Base-by-base conservation (phyloP, 352 stramenopile species). In the Phytopythium litorale region DNA sequence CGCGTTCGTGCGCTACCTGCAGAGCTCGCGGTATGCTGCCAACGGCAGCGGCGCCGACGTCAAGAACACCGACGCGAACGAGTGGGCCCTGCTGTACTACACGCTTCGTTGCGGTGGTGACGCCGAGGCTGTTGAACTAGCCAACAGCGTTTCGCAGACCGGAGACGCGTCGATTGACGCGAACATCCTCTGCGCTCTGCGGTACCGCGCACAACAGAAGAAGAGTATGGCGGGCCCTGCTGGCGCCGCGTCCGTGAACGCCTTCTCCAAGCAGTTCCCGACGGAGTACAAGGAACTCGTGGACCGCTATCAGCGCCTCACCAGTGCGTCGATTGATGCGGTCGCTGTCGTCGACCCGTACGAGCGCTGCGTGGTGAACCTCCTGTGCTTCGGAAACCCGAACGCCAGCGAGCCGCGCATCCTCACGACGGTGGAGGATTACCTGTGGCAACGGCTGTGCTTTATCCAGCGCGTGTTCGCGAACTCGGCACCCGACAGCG, bases 31-130 rank as follows among this genome's bases (percentile, higher is more conserved):
- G 12, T 88, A 87, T 61, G 68, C 72, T 43, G 71, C 72, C 3
- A 74, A 66, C 23, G 66, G 64, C n/a, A 75, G 61, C 52, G 72
- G 70, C 21, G 80, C 64, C 28, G 65, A 78, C 12, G 50, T 72
- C 21, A 6, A 35, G 32, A 51, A 25, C 38, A 37, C 50, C 2
- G 76, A 91, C 51, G 68, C 68, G 11, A 88, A 91, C 64, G 67
- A 85, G 35, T 95, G 86, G 86, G 69, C 84, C 1, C 61, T 92
- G 52, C 46, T 95, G 11, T 95, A 92, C 72, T 95, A 92, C 66
- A 90, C 76, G 25, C 56, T 95, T 18, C 86, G 86, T 38, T 90
- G 80, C 32, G 86, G 86, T 38, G 80, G 81, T 23, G 78, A 91
- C 23, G 68, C 85, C 28, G 86, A 95, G 63, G 84, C 84, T 9